Percentiles rank a stretch among this genome's conserved stretches.
Evolutionary conservation across 192 early-diverging fungal genomes (phyloP).

Genomic region (Entophlyctis helioformis): DNA sequence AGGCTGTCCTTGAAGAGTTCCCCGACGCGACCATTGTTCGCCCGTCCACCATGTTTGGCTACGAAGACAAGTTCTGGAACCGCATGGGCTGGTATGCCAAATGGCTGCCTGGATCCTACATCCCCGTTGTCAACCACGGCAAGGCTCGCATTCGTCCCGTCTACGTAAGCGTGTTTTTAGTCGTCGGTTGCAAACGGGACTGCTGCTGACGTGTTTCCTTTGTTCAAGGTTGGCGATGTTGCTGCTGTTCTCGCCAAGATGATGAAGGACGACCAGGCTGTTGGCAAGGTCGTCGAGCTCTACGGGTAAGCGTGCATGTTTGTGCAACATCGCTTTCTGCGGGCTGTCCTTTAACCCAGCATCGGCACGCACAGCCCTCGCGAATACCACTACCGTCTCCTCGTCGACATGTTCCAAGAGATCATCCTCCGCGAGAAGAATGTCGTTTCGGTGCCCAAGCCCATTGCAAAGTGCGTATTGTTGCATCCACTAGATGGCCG

Average conservation of each 20-base stretch:
- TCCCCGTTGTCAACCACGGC: conserved; percentile 57
- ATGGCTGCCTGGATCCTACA: conserved; percentile 16
- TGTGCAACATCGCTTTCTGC: not conserved
- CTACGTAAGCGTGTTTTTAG: conserved; percentile 46
- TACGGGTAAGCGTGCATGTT: conserved; percentile 42
- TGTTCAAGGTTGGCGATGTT: conserved; percentile 64
- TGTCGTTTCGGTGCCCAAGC: conserved; percentile 62
- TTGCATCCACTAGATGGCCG: not conserved
- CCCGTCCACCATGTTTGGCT: conserved; percentile 75
- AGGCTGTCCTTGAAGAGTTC: conserved; percentile 76
- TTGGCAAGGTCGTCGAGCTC: conserved; percentile 84
- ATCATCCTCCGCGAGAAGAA: conserved; percentile 41
- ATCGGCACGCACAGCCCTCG: conserved; percentile 30
- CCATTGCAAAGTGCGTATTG: conserved; percentile 43
- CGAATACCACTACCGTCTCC: conserved; percentile 58
- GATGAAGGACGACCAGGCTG: conserved; percentile 54
- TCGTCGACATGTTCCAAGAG: conserved; percentile 63
- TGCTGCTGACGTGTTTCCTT: not conserved
- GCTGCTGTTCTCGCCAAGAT: conserved; percentile 70
- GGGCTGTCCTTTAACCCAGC: not conserved
- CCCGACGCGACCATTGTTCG: conserved; percentile 92
- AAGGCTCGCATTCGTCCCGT: conserved; percentile 58
- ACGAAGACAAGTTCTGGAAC: conserved; percentile 89
- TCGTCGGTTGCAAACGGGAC: too few species aligned
- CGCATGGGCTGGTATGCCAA: conserved; percentile 56